phyloP scores from a whole-genome alignment of 2,329 filamentous ascomycete genomes.

The Penicillium sp. region DNA sequence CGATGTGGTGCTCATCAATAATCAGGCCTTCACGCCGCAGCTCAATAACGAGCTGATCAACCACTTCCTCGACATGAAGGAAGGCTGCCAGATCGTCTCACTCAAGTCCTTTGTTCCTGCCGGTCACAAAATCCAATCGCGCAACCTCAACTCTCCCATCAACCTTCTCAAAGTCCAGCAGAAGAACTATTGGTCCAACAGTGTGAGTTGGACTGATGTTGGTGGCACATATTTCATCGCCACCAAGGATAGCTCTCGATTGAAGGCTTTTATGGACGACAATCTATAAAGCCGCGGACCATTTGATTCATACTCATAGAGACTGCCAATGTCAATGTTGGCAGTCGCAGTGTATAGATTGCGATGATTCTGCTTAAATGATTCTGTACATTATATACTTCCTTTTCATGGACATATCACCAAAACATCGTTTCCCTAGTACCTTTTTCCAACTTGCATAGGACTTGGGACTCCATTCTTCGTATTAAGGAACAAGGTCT shows the following conservation, averaged over 20 bases:
- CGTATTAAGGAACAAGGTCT: too few species aligned
- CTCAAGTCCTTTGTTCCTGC: slow-evolving; percentile 85
- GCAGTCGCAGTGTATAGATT: slow-evolving; percentile 8
- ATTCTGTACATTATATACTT: slow-evolving; percentile 19
- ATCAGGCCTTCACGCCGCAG: slow-evolving; percentile 86
- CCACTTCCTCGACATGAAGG: slow-evolving; percentile 89
- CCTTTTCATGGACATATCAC: slow-evolving; percentile 18
- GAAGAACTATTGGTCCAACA: slow-evolving; percentile 61
- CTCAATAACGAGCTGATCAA: slow-evolving; percentile 79
- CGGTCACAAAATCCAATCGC: slow-evolving; percentile 64
- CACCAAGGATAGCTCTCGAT: slow-evolving; percentile 60
- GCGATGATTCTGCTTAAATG: slow-evolving; percentile 7
- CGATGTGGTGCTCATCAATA: slow-evolving; percentile 96
- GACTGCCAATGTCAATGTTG: neutral
- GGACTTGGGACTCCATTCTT: too few species aligned
- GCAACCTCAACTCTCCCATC: slow-evolving; percentile 73
- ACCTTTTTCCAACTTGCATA: too few species aligned
- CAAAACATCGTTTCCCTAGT: too few species aligned
- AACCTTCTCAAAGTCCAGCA: slow-evolving; percentile 74
- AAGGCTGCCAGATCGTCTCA: slow-evolving; percentile 82
- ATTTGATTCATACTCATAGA: too few species aligned
- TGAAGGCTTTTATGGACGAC: slow-evolving; percentile 45
- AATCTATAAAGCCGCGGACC: slow-evolving; percentile 21
- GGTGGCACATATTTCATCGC: slow-evolving; percentile 85
- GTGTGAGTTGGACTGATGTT: slow-evolving; percentile 85